Evolutionary conservation across 345 rosid species (phyloP), one percentile per base, ranked within the genome.

Genomic region (Limnanthes douglasii): DNA sequence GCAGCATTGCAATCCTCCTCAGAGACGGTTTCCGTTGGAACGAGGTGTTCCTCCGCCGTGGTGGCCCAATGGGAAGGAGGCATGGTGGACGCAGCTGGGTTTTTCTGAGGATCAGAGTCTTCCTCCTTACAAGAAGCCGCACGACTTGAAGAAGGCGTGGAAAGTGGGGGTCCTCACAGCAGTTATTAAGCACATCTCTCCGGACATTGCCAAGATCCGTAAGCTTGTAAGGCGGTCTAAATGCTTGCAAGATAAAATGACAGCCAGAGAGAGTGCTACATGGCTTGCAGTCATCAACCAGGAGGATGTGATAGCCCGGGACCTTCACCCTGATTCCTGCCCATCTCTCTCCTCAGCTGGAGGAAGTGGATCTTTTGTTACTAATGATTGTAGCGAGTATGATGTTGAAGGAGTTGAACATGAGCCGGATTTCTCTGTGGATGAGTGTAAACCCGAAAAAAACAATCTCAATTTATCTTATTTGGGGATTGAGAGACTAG

Each of bases 1-100:
- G 86, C 93, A 75, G 55, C 93, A 75, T 41, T 75, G 93, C 44
- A 86, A 80, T 26, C 93, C 93, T 21, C 82, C 93, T 18, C 93
- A 80, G 65, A 75, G 86, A 65, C 63, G 76, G 18, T 80, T 72
- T 51, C 93, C 86, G 0, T 37, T 79, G 36, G 93, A 79, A 50
- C 75, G 75, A 38, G 86, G 93, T 18, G 53, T 67, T 40, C 48
- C 86, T 34, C 93, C 93, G 1, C 93, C 86, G 5, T 80, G 86
- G 93, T 80, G 93, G 93, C 86, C 93, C 2, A 42, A 41, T 1
- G 86, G 93, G 45, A 53, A 34, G 3, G 93, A 80, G 57, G 86
- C 75, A 35, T 80, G 93, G 93, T 75, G 93, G 93, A 79, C 86
- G 8, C 82, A 80, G 9, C 55, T 80, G 47, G 93, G 86, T 11